Evolutionary conservation across 176 grass and related monocot genomes (phyloP).

Genomic region (Chloris gayana): DNA sequence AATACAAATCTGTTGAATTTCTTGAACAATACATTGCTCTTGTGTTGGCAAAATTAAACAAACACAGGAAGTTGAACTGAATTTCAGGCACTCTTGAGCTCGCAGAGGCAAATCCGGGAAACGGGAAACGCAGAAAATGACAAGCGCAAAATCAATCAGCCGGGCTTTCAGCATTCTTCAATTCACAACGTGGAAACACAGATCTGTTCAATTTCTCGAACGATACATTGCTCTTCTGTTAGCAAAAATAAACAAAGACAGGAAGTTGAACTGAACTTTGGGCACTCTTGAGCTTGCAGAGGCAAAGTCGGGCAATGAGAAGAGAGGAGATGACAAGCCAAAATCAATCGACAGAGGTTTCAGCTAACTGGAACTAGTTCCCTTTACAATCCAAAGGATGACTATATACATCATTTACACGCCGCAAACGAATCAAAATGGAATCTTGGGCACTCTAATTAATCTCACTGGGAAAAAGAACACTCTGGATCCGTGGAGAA

Average conservation of each 20-base stretch:
- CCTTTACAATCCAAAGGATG: conserved; percentile 25
- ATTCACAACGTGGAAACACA: no score
- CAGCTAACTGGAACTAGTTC: background rate
- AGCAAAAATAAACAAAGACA: no score
- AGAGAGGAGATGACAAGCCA: no score
- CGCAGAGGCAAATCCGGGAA: conserved; percentile 13
- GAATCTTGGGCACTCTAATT: background rate
- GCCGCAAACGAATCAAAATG: conserved; percentile 42
- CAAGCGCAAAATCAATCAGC: background rate
- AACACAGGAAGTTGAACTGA: background rate
- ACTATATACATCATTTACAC: conserved; percentile 58
- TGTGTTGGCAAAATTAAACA: background rate
- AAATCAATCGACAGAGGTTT: background rate
- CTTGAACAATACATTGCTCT: background rate
- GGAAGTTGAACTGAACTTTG: no score
- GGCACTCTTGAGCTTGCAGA: no score
- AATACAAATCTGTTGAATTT: background rate
- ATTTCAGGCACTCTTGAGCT: background rate
- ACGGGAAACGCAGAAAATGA: background rate
- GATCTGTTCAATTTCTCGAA: no score
- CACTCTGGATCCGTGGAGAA: background rate
- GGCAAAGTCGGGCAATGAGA: no score
- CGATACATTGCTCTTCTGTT: no score
- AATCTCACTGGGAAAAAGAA: conserved; percentile 18
- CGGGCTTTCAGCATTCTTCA: no score